phyloP scores from a whole-genome alignment of 2,329 filamentous ascomycete species.

The Claviceps sp. region DNA sequence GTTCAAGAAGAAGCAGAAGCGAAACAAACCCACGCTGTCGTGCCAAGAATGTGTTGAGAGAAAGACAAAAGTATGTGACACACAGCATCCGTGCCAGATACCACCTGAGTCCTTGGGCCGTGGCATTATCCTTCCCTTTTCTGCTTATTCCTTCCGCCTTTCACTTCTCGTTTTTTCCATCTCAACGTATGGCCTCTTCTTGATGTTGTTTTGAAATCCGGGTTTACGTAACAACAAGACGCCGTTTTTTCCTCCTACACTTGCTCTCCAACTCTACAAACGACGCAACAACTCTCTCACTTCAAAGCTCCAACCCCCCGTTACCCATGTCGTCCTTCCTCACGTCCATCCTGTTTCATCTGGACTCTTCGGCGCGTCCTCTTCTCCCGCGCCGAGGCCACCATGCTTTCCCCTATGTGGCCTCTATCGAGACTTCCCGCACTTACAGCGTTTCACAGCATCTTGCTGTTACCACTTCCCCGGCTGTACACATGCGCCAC shows the following conservation, averaged over 20 bases:
- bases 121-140: not conserved
- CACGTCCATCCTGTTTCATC: not conserved
- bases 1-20: constrained; percentile 62
- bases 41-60: constrained; percentile 71
- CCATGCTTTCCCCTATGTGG: not conserved
- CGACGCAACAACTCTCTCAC: not conserved
- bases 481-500: not conserved
- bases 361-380: not conserved
- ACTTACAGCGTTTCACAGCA: constrained; percentile 4
- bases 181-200: not conserved
- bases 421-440: not conserved
- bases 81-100: not conserved
- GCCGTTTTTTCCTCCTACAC: not conserved
- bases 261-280: not conserved
- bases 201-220: not conserved
- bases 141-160: not conserved
- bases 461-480: not conserved
- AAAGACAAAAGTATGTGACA: constrained; percentile 57
- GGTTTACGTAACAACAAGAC: not conserved
- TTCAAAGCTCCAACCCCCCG: not conserved
- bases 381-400: no score
- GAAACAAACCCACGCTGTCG: constrained; percentile 71
- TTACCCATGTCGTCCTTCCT: not conserved
- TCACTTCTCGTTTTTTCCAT: not conserved
- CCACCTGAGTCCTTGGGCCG: no score